Percentiles rank a stretch among this genome's conserved stretches.
Conservation (phyloP, 108 stramenopile species). For the Cyclotella choctawhatcheeana region DNA sequence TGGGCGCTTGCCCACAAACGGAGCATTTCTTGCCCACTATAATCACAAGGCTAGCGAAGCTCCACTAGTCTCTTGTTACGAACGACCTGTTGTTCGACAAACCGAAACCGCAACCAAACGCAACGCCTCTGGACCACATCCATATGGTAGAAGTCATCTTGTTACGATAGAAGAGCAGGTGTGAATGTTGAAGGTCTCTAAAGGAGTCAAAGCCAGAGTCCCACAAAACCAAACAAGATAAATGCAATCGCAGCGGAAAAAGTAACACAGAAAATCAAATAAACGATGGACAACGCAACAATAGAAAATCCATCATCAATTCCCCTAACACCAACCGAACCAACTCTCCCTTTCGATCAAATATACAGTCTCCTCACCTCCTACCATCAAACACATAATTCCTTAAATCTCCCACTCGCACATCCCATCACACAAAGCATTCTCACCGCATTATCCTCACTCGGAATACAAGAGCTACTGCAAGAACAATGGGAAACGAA, state of each 20-base stretch:
- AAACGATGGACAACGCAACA: not conserved
- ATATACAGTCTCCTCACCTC: conserved; percentile 24
- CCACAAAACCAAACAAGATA: not conserved
- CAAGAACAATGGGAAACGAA: conserved; percentile 33
- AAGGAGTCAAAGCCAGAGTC: not conserved
- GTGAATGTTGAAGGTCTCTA: not conserved
- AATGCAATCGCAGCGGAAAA: not conserved
- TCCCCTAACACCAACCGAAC: not conserved
- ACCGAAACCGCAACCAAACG: no score
- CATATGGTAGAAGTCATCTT: not conserved
- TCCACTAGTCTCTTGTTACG: no score
- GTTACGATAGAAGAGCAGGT: not conserved
- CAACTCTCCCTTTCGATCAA: conserved; percentile 13
- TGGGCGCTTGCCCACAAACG: no score
- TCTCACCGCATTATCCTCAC: conserved; percentile 5
- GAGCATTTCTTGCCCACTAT: no score
- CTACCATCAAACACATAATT: conserved; percentile 15
- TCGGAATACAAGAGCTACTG: not conserved
- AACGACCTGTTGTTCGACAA: no score
- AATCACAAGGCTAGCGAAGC: no score
- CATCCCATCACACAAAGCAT: conserved; percentile 19
- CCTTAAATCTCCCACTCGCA: conserved; percentile 19
- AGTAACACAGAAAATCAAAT: not conserved
- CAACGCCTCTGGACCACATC: not conserved
- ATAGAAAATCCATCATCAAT: conserved; percentile 3